Percentiles rank a stretch among this genome's conserved stretches.
Conservation (phyloP, 768 basidiomycete genomes). For the Antrodiella citrinella region DNA sequence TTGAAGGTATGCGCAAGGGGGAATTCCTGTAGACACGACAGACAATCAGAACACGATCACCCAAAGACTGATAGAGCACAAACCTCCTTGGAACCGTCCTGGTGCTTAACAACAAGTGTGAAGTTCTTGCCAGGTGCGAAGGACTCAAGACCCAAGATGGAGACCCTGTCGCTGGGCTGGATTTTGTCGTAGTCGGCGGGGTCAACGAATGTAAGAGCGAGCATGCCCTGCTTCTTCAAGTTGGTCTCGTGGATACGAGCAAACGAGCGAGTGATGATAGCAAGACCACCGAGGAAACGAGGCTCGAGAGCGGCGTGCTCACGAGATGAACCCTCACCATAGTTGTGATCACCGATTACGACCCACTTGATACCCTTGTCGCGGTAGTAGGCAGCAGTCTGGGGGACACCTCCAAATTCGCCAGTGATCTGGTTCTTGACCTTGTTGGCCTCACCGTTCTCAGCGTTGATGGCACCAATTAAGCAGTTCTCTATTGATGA, state of each 20-base stretch:
- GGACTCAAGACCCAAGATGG: constrained; percentile 79
- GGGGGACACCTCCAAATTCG: constrained; percentile 78
- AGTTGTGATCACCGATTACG: constrained; percentile 92
- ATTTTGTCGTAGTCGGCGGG: constrained; percentile 93
- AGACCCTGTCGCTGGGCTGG: constrained; percentile 78
- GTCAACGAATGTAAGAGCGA: constrained; percentile 89
- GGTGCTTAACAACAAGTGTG: constrained; percentile 74
- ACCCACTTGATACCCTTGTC: constrained; percentile 92
- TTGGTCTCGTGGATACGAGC: constrained; percentile 98
- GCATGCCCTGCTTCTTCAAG: constrained; percentile 99
- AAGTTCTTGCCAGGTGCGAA: constrained; percentile 93
- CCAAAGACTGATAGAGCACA: constrained; percentile 16
- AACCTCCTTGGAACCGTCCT: constrained; percentile 67
- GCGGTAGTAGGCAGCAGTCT: constrained; percentile 82
- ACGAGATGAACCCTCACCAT: constrained; percentile 97
- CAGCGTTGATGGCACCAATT: constrained; percentile 94
- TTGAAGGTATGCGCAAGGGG: constrained; percentile 96
- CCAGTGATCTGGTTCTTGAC: constrained; percentile 87
- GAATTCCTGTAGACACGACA: constrained; percentile 46
- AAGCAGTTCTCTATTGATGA: constrained; percentile 75
- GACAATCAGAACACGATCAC: not conserved
- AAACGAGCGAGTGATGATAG: constrained; percentile 94
- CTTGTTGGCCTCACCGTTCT: constrained; percentile 95
- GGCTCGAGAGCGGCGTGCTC: constrained; percentile 97
- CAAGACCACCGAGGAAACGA: constrained; percentile 89